Evolutionary conservation across 73 alveolate species (phyloP), one percentile per base, ranked within the genome.

Genomic region (Paramecium sonneborni): DNA sequence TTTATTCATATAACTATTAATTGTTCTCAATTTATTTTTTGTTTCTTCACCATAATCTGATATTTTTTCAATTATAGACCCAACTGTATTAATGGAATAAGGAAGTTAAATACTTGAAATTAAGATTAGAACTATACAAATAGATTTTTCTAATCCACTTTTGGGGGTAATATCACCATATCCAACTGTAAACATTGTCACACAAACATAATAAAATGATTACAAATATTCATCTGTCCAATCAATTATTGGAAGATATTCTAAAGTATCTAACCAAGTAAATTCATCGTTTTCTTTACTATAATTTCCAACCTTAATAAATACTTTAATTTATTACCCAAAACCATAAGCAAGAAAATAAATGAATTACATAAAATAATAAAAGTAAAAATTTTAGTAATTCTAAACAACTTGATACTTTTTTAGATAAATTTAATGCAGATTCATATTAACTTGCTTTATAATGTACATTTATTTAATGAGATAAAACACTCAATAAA

Each of bases 81-180:
- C 97, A 6, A 95, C 93, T 5, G 93, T 58, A 32, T 97, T 97
- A n/a, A 96, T 97, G 0, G 92, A 85, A 56, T 95, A 96, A 52
- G 99, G 98, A 38, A 96, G 94, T 24, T 93, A 74, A 12, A 95
- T 97, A 88, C 99, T 94, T 10, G 99, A 97, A 1, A 94, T 46
- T 67, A 95, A 46, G 95, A 96, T 95, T 6, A 94, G 76, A n/a
- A 95, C 21, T 44, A 95, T 86, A 38, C 94, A 94, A 88, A 85
- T 76, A 7, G 95, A 26, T n/a, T 93, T 93, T 56, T 95, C 98
- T 1, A 44, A 23, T 3, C 87, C 62, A 35, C 92, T 92, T 38
- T 70, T 46, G n/a, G 97, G 97, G 4, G 93, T 48, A n/a, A 95
- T 87, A 84, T 95, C 98, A 14, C 97, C 98, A 92, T 95, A 95